Percentiles rank a stretch among this genome's conserved stretches.
Evolutionary conservation across 257 asterid genomes (phyloP).

Genomic region (Nicotiana benthamiana): DNA sequence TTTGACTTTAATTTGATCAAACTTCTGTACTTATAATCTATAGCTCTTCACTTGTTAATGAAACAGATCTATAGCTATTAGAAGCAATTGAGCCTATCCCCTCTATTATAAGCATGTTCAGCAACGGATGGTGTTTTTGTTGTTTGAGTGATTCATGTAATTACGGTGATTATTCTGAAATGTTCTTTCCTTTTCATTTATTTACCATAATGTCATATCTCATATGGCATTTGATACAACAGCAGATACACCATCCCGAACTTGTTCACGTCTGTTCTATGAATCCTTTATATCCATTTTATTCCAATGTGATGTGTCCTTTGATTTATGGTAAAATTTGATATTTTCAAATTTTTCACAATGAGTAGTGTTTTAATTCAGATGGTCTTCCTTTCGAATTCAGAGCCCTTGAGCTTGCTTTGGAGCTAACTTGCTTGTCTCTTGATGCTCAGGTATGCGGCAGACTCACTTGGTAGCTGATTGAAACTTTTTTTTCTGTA

Average conservation of each 20-base stretch:
- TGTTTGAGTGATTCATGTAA: neutral
- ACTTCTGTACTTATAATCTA: neutral
- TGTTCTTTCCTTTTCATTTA: neutral
- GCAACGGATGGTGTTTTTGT: neutral
- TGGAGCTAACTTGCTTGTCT: conserved; percentile 86
- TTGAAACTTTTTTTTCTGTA: neutral
- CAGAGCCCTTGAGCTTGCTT: conserved; percentile 92
- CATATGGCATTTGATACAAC: neutral
- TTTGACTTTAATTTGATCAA: neutral
- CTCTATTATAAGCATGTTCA: neutral
- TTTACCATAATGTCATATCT: neutral
- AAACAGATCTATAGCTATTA: neutral
- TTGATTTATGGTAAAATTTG: neutral
- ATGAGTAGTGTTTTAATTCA: conserved; percentile 29
- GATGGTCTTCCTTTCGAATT: conserved; percentile 97
- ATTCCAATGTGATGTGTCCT: neutral
- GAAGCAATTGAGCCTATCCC: neutral
- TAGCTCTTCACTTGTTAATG: neutral
- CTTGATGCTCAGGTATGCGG: conserved; percentile 84
- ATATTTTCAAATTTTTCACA: neutral
- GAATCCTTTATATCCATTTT: neutral
- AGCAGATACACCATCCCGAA: neutral
- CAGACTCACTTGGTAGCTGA: conserved; percentile 11
- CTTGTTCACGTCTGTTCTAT: neutral
- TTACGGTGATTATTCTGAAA: neutral